Evolutionary conservation across 306 rosid genomes (phyloP), one percentile per base, ranked within the genome.

Genomic region (Gastrolobium bilobum): DNA sequence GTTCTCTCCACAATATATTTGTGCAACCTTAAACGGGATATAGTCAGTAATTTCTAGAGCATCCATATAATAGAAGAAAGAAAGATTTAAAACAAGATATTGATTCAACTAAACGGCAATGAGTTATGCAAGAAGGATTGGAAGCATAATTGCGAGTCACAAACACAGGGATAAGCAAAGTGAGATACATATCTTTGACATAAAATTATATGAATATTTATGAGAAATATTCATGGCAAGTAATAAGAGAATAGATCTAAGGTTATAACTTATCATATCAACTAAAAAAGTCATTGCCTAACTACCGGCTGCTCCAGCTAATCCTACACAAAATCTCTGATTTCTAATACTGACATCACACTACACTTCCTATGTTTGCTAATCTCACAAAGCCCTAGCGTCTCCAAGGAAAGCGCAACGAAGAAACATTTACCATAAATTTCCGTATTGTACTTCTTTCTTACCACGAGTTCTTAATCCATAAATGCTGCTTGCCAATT

Each of bases 11-110:
- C 7, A 58, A 58, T 29, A 31, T 31, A 57, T 42, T 54, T 54
- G 47, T 8, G 29, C 46, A 29, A 47, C 56, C 57, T 65, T 40
- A 43, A 53, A 66, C 47, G 6, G 37, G 67, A 66, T 30, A 66
- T 30, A 47, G 11, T 52, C 7, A 13, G 48, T 20, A 34, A 11
- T 42, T 52, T 30, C 15, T 43, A 29, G 34, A 50, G 52, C 62
- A 50, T 76, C 34, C 30, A 56, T 56, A 57, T 7, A 67, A 42
- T 47, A 42, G 39, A 78, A 78, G 38, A 68, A 75, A 6, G 14
- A 61, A 30, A 29, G 30, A 53, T 75, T 46, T 10, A 8, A 46
- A 43, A 59, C 59, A 71, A 10, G 46, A 4, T 29, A 54, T 44
- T n/a, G 44, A 44, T 51, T 50, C 62, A 70, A 13, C 37, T 9